A percentile compares a stretch with the other conserved stretches of the same genome.
Conservation (phyloP, 2,329 filamentous ascomycete species). For the Sporothrix euskadiensis region DNA sequence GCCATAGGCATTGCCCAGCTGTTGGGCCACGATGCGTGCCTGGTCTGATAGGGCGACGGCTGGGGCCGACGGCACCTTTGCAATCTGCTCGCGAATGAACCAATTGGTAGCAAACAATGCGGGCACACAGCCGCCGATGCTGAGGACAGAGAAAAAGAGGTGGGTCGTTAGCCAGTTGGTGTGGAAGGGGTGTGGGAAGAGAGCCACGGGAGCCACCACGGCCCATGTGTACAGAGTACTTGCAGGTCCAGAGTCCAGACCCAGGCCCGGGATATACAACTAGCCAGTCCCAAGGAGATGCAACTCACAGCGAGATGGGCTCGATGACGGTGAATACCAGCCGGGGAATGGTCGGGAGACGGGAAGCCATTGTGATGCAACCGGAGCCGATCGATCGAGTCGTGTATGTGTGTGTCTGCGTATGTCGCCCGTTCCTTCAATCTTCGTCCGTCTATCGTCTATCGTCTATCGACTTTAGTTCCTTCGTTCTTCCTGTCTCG, state of each 20-base stretch:
- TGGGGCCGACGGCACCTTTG: conserved; percentile 41
- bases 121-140: conserved; percentile 59
- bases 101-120: conserved; percentile 58
- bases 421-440: background rate
- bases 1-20: conserved; percentile 70
- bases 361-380: conserved; percentile 54
- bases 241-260: background rate
- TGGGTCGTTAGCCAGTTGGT: background rate
- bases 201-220: background rate
- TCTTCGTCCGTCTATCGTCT: background rate
- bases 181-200: background rate
- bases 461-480: background rate
- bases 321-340: conserved; percentile 68
- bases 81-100: conserved; percentile 65
- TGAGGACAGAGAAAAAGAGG: conserved; percentile 38
- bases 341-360: conserved; percentile 64
- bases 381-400: conserved; percentile 6
- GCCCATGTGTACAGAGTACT: too few relatives aligned
- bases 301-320: conserved; percentile 64
- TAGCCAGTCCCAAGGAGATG: background rate
- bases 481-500: background rate
- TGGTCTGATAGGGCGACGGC: conserved; percentile 43
- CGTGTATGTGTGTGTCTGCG: background rate
- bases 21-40: conserved; percentile 60
- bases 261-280: background rate